A percentile compares a stretch with the other conserved stretches of the same genome.
phyloP scores from a whole-genome alignment of 441 rosid species.

The Capsella rubella region DNA sequence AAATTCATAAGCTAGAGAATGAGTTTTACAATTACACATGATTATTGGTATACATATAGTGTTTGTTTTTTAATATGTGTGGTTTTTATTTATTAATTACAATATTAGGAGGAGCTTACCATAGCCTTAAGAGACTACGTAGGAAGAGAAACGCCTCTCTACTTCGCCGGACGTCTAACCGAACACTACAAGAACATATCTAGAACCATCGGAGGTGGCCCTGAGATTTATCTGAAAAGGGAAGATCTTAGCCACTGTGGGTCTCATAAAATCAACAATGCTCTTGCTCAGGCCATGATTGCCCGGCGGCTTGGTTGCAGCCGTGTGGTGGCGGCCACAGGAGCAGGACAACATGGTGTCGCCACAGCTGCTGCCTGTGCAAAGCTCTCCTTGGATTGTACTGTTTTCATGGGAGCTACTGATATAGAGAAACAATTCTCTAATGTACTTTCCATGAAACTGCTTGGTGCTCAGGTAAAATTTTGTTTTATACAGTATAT shows the following conservation, averaged over 20 bases:
- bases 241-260: slow-evolving; percentile 83
- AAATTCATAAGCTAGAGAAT: too few species aligned
- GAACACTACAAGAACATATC: slow-evolving; percentile 55
- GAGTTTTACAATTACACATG: not conserved
- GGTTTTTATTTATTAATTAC: not conserved
- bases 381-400: slow-evolving; percentile 63
- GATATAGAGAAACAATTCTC: slow-evolving; percentile 71
- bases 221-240: slow-evolving; percentile 78
- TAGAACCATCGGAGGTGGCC: slow-evolving; percentile 50
- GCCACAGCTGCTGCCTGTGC: slow-evolving; percentile 88
- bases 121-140: slow-evolving; percentile 70
- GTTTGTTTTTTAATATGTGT: not conserved
- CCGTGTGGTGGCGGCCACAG: slow-evolving; percentile 67
- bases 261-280: slow-evolving; percentile 84
- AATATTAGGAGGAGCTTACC: slow-evolving; percentile 63
- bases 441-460: slow-evolving; percentile 61
- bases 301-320: slow-evolving; percentile 73
- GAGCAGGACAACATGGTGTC: slow-evolving; percentile 85
- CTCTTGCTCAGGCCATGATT: slow-evolving; percentile 77
- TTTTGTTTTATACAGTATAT: too few species aligned
- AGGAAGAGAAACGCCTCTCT: slow-evolving; percentile 84
- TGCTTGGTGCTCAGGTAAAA: slow-evolving; percentile 70
- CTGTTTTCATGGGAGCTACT: slow-evolving; percentile 68
- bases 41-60: not conserved
- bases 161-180: slow-evolving; percentile 69